Evolutionary conservation across 2,329 filamentous ascomycete species (phyloP).

Genomic region (Beauveria sp.): DNA sequence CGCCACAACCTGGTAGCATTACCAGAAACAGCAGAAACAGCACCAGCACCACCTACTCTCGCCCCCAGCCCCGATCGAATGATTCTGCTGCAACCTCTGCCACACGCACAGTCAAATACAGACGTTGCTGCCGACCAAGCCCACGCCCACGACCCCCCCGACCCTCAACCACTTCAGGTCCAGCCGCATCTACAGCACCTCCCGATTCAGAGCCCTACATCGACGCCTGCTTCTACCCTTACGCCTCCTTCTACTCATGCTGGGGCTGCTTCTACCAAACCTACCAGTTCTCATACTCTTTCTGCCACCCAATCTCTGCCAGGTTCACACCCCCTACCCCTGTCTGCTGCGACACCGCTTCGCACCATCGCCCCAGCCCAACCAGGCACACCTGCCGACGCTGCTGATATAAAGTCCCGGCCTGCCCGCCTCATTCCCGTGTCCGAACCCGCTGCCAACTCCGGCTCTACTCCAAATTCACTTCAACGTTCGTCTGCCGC

Average conservation of each 20-base stretch:
- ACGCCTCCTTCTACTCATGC: not conserved
- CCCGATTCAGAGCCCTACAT: not conserved
- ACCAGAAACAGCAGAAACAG: not conserved
- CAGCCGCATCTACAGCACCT: not conserved
- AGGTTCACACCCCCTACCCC: constrained; percentile 4
- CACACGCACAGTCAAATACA: not conserved
- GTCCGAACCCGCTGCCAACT: not conserved
- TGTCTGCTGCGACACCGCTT: constrained; percentile 10
- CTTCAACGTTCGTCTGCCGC: not conserved
- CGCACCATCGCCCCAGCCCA: not conserved
- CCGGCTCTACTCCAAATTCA: not conserved
- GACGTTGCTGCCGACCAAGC: not conserved
- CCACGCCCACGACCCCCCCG: not conserved
- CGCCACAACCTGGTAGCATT: constrained; percentile 11
- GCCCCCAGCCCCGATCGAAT: not conserved
- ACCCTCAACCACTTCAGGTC: not conserved
- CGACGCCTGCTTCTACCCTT: not conserved
- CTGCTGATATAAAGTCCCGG: constrained; percentile 10
- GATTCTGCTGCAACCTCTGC: not conserved
- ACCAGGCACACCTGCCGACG: constrained; percentile 2
- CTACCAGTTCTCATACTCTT: not conserved
- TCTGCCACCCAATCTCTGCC: not conserved
- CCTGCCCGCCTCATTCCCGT: not conserved
- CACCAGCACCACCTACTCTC: not conserved
- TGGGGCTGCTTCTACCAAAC: not conserved